Conservation (phyloP, 2,329 filamentous ascomycete genomes). For the Penicillium sp. region DNA sequence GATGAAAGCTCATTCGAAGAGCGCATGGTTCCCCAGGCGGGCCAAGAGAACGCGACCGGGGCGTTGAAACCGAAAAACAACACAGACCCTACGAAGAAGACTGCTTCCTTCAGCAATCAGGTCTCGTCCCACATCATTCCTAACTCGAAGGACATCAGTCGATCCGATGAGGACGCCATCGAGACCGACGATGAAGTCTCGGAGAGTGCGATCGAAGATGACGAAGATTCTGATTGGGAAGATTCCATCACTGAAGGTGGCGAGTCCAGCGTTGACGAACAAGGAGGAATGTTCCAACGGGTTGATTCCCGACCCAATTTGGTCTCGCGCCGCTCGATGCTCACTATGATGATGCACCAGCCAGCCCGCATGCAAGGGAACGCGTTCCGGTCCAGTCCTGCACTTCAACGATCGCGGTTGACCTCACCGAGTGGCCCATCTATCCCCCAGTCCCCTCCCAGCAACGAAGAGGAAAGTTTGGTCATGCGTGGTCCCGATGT, state of each 20-base stretch:
- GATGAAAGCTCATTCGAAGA: constrained; percentile 72
- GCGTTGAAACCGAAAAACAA: constrained; percentile 41
- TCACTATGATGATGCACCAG: constrained; percentile 85
- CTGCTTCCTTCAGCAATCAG: constrained; percentile 76
- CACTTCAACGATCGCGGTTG: constrained; percentile 54
- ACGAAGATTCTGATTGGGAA: constrained; percentile 61
- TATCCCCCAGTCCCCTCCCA: constrained; percentile 56
- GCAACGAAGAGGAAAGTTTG: constrained; percentile 62
- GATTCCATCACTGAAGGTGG: constrained; percentile 76
- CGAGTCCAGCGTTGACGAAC: constrained; percentile 75
- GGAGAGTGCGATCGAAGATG: constrained; percentile 77
- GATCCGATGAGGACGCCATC: constrained; percentile 56
- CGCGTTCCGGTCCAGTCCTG: constrained; percentile 47
- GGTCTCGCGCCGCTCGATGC: constrained; percentile 78
- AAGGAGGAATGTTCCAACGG: constrained; percentile 74
- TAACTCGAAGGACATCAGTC: constrained; percentile 53
- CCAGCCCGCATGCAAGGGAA: constrained; percentile 69
- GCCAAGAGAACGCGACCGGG: constrained; percentile 54
- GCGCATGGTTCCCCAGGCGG: constrained; percentile 52
- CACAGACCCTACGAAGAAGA: constrained; percentile 60
- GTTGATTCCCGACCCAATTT: constrained; percentile 86
- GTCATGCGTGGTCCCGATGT: constrained; percentile 59
- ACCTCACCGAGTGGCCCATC: constrained; percentile 68
- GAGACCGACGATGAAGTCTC: constrained; percentile 67
- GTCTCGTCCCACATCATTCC: constrained; percentile 65